Evolutionary conservation across 1,284 basidiomycete species (phyloP), one percentile per base, ranked within the genome.

Genomic region (Fomitopsis pinicola): DNA sequence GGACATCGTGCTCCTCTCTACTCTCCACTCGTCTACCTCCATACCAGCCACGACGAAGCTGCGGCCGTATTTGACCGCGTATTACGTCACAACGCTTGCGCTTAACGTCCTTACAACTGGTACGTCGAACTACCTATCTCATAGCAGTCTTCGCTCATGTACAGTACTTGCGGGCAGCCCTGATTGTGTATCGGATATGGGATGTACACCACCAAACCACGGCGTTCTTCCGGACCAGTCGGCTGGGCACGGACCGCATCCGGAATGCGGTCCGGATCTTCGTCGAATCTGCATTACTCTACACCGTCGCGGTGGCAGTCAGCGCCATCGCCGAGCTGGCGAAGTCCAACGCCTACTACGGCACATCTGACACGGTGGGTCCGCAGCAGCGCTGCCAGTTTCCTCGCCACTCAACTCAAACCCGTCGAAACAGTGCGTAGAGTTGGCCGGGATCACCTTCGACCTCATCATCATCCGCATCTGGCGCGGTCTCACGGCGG

Each of bases 231-330:
- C 46, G 8, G 46, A 8, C 3, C 5, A 35, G 17, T 10, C n/a
- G n/a, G 9, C 3, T 48, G 15, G 22, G 33, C 6, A 22, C 36
- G 8, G 26, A 46, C 44, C 36, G 42, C 22, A 38, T 60, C 19
- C 26, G 17, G 17, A 35, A 22, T 12, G 44, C 48, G 2, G 68
- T 76, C 50, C 62, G 75, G 12, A 66, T 77, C 12, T 63, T 79
- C 55, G 71, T 78, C 38, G 76, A 78, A 63, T 78, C 76, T 9
- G 77, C 76, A 2, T 57, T 75, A 12, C 68, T 79, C 58, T 78
- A 79, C 54, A 78, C 77, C 7, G 33, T 67, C 8, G 72, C 71
- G 1, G 72, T 76, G 50, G 62, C 73, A 9, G 68, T 77, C 28
- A 65, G 75, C n/a, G 77, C 76, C 55, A 71, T 64, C 4, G 64